Percentiles rank a stretch among this genome's conserved stretches.
Evolutionary conservation across 2,329 filamentous ascomycete genomes (phyloP).

Genomic region (Neopestalotiopsis sp.): DNA sequence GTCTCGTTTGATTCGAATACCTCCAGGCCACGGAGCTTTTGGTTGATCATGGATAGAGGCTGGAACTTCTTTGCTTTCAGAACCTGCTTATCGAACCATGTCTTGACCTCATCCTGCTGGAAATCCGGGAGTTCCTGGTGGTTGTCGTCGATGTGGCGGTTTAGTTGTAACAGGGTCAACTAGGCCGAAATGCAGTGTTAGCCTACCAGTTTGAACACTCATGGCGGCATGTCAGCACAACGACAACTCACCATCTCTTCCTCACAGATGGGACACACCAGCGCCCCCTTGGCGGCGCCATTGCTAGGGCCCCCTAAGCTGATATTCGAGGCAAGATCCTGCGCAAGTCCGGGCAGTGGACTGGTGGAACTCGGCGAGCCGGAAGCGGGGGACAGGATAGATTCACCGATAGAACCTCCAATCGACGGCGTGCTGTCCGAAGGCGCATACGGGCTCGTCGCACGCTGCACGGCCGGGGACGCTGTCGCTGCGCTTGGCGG

Average conservation of each 20-base stretch:
- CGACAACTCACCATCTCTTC: constrained; percentile 85
- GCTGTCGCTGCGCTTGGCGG: constrained; percentile 50
- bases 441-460: constrained; percentile 56
- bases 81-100: constrained; percentile 96
- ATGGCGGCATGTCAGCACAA: constrained; percentile 26
- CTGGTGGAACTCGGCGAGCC: constrained; percentile 48
- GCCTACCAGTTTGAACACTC: constrained; percentile 10
- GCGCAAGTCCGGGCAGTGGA: constrained; percentile 71
- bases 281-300: constrained; percentile 64
- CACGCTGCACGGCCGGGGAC: constrained; percentile 47
- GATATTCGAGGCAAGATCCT: constrained; percentile 83
- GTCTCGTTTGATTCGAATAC: constrained; percentile 93
- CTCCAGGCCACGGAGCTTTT: constrained; percentile 90
- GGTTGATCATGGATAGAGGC: constrained; percentile 87
- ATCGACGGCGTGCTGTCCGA: constrained; percentile 79
- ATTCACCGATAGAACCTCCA: constrained; percentile 67
- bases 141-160: constrained; percentile 83
- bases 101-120: constrained; percentile 92
- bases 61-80: constrained; percentile 93
- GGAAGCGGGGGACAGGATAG: constrained; percentile 63
- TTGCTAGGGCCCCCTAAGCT: constrained; percentile 65
- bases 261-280: constrained; percentile 96
- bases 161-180: constrained; percentile 92
- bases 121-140: constrained; percentile 89
- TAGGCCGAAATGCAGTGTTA: constrained; percentile 42